phyloP scores from a whole-genome alignment of 2,329 filamentous ascomycete genomes.

The Alternaria gansuensis region DNA sequence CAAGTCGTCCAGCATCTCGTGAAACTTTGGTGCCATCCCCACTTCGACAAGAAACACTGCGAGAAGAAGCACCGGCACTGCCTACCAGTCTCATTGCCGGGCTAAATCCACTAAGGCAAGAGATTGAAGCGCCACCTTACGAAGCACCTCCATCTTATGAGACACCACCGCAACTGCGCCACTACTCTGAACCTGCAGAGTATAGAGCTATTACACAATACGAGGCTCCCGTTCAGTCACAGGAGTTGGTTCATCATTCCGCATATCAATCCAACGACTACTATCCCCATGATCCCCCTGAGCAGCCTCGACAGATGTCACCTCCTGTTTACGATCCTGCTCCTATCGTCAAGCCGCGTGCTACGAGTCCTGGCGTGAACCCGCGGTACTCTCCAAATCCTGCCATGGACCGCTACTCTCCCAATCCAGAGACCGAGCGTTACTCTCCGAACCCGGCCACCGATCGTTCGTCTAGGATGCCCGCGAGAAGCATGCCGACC shows the following conservation, averaged over 20 bases:
- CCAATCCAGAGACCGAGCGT: constrained; percentile 20
- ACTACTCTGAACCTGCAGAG: constrained; percentile 48
- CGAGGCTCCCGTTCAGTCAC: constrained; percentile 40
- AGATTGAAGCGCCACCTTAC: constrained; percentile 35
- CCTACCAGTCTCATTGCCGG: constrained; percentile 46
- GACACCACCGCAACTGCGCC: constrained; percentile 39
- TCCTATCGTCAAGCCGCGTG: constrained; percentile 55
- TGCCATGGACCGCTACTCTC: constrained; percentile 24
- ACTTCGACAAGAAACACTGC: constrained; percentile 23
- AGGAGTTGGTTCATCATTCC: constrained; percentile 43
- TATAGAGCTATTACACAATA: constrained; percentile 47
- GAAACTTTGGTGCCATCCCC: constrained; percentile 46
- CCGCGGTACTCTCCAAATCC: constrained; percentile 30
- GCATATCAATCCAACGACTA: constrained; percentile 43
- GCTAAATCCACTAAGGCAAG: constrained; percentile 37
- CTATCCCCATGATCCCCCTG: constrained; percentile 56
- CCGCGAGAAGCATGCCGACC: constrained; percentile 58
- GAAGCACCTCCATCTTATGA: constrained; percentile 35
- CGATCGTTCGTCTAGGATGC: constrained; percentile 53
- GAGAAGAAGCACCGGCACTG: constrained; percentile 41
- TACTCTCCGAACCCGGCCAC: constrained; percentile 40
- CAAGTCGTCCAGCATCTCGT: constrained; percentile 47
- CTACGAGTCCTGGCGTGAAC: constrained; percentile 55
- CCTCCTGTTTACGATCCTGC: constrained; percentile 52
- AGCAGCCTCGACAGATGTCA: constrained; percentile 49